Percentiles rank a stretch among this genome's conserved stretches.
Evolutionary conservation across 2,329 filamentous ascomycete genomes (phyloP).

Genomic region (Alternaria solani): DNA sequence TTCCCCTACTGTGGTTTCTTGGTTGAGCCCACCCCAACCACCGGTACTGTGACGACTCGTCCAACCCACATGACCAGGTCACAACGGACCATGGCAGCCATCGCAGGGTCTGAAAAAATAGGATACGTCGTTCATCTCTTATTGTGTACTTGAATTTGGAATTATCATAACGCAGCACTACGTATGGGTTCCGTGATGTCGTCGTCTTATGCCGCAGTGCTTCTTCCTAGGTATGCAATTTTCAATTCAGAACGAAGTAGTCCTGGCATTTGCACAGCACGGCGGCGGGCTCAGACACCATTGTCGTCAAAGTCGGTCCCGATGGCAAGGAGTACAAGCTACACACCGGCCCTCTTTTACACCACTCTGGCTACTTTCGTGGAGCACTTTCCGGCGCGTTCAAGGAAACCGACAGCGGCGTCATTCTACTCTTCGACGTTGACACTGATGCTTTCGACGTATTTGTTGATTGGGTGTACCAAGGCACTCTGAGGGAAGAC

Average conservation of each 20-base stretch:
- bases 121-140: background rate
- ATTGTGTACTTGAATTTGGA: background rate
- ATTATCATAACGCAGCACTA: background rate
- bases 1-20: background rate
- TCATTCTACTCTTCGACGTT: background rate
- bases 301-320: conserved; percentile 4
- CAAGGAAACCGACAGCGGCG: background rate
- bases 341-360: background rate
- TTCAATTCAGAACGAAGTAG: no score
- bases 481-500: no score
- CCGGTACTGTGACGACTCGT: background rate
- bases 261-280: background rate
- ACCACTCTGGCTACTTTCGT: conserved; percentile 7
- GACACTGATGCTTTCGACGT: background rate
- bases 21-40: background rate
- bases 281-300: background rate
- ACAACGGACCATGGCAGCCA: background rate
- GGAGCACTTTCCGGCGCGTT: conserved; percentile 6
- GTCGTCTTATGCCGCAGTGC: background rate
- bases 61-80: background rate
- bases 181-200: background rate
- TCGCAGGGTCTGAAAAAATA: background rate
- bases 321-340: conserved; percentile 6
- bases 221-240: background rate
- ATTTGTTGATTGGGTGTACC: background rate